Evolutionary conservation across 2,329 filamentous ascomycete genomes (phyloP).

Genomic region (Exophiala oligosperma): DNA sequence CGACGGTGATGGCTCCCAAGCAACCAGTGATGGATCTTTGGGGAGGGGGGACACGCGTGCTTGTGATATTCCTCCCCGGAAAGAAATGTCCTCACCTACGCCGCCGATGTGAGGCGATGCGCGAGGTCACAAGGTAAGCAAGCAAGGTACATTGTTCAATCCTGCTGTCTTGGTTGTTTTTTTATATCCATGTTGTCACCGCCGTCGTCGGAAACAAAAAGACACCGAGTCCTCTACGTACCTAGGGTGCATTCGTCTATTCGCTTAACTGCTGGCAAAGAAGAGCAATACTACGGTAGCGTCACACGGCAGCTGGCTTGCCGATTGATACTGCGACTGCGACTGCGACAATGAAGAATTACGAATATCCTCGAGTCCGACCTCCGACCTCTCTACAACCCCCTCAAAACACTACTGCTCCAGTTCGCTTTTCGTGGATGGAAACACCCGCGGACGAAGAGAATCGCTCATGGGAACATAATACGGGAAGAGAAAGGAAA

Average conservation of each 20-base stretch:
- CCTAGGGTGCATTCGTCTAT: not conserved
- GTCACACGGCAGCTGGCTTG: slow-evolving; percentile 12
- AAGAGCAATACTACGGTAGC: not conserved
- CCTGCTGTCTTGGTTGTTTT: not conserved
- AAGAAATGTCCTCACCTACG: slow-evolving; percentile 8
- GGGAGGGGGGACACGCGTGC: not conserved
- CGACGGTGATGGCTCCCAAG: slow-evolving; percentile 20
- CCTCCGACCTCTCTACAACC: slow-evolving; percentile 19
- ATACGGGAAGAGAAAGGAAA: slow-evolving; percentile 1
- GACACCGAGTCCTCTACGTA: slow-evolving; percentile 6
- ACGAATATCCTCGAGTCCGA: slow-evolving; percentile 27
- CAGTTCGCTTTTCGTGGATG: slow-evolving; percentile 25
- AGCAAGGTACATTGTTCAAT: not conserved
- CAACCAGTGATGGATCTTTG: slow-evolving; percentile 18
- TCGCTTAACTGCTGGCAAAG: slow-evolving; percentile 17
- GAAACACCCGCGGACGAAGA: slow-evolving; percentile 22
- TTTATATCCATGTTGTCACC: not conserved
- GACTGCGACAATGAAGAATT: slow-evolving; percentile 17
- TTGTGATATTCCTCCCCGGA: not conserved
- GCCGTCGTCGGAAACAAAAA: not conserved
- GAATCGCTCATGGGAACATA: slow-evolving; percentile 13
- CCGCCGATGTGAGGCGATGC: slow-evolving; percentile 13
- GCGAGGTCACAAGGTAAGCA: slow-evolving; percentile 11
- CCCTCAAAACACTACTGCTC: slow-evolving; percentile 12
- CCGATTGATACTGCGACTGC: slow-evolving; percentile 1